These are phyloP conservation scores for Linderniella brevidens DNA, from an alignment of 257 asterid genomes.

Conservation along the genomic window DNA sequence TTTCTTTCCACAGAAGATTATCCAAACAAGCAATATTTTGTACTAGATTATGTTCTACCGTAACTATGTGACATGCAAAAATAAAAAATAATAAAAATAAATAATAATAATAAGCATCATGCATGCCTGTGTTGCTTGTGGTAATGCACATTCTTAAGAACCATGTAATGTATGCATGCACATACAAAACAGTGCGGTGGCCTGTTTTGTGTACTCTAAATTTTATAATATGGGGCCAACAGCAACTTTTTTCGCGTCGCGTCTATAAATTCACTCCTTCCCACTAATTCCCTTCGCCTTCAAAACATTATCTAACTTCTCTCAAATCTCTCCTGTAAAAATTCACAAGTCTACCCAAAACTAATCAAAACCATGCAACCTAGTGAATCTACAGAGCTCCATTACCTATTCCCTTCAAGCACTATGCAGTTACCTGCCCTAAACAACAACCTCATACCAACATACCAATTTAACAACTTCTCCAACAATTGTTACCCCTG, in stretches of 20 bases:
- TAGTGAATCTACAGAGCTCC: conserved; percentile 30
- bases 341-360: conserved; percentile 2
- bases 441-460: conserved; percentile 12
- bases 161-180: conserved; percentile 13
- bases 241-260: conserved; percentile 12
- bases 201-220: conserved; percentile 21
- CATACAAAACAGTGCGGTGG: conserved; percentile 16
- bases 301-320: conserved; percentile 7
- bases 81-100: too few species aligned
- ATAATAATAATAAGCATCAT: too few species aligned
- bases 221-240: conserved; percentile 18
- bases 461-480: conserved; percentile 19
- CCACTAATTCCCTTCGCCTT: conserved; percentile 20
- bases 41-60: conserved; percentile 13
- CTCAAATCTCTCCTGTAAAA: conserved; percentile 2
- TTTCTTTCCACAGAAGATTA: conserved; percentile 4
- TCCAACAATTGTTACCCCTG: conserved; percentile 28
- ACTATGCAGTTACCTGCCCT: conserved; percentile 25
- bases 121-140: too few species aligned
- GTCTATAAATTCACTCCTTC: conserved; percentile 42
- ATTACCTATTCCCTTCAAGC: conserved; percentile 32
- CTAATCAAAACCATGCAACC: conserved; percentile 36
- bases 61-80: conserved; percentile 11
- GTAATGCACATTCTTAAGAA: too few species aligned
- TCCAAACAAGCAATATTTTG: conserved; percentile 16